phyloP scores from a whole-genome alignment of 306 rosid genomes.

The Fragaria nilgerrensis region DNA sequence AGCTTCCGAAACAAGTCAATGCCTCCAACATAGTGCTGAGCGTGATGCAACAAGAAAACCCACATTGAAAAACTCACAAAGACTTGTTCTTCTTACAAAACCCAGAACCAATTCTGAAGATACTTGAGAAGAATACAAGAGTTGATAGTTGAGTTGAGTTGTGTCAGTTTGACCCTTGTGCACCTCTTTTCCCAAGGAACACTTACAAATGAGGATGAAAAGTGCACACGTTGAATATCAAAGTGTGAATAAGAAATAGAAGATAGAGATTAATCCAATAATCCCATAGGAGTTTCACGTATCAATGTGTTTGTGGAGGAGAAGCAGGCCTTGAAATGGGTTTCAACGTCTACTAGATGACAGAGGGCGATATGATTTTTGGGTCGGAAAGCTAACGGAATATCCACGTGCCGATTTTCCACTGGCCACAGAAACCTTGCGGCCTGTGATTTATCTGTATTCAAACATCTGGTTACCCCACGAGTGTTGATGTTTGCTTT shows the following conservation, averaged over 20 bases:
- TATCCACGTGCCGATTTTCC: conserved; percentile 39
- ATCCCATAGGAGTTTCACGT: background rate
- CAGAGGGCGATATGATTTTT: conserved; percentile 22
- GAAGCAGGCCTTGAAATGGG: too few species aligned
- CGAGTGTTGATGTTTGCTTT: background rate
- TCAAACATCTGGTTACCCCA: background rate
- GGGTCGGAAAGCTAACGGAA: conserved; percentile 20
- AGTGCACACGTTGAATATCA: conserved; percentile 44
- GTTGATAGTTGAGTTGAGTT: background rate
- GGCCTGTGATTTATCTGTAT: conserved; percentile 5
- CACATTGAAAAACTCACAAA: conserved; percentile 40
- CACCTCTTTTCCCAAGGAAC: conserved; percentile 12
- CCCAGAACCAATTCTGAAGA: conserved; percentile 26
- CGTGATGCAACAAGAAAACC: conserved; percentile 40
- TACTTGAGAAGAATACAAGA: conserved; percentile 11
- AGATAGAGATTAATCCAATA: conserved; percentile 4
- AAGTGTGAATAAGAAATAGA: conserved; percentile 7
- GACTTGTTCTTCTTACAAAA: conserved; percentile 17
- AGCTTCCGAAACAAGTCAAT: conserved; percentile 52
- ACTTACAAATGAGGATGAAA: conserved; percentile 42
- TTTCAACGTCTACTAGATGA: conserved; percentile 5
- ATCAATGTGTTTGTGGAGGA: conserved; percentile 1
- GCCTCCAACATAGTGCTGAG: conserved; percentile 64
- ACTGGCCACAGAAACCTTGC: background rate
- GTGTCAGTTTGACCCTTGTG: background rate